phyloP scores from a whole-genome alignment of 2,329 filamentous ascomycete genomes.

The Epichloe aotearoae region DNA sequence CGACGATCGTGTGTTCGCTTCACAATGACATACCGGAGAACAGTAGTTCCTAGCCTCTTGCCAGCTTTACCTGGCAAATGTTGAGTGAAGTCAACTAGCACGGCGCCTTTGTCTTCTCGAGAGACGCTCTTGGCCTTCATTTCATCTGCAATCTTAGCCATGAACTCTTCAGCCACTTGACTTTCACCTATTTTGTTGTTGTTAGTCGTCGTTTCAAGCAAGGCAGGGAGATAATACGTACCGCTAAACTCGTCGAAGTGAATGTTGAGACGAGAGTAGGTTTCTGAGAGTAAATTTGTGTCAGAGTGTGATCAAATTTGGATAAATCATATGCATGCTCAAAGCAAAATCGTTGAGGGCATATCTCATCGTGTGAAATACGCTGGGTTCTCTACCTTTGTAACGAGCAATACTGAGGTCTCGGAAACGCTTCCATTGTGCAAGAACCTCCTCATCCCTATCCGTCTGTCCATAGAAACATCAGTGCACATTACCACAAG shows the following conservation, averaged over 20 bases:
- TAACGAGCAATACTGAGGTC: slow-evolving; percentile 55
- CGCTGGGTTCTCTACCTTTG: slow-evolving; percentile 22
- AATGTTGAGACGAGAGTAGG: slow-evolving; percentile 59
- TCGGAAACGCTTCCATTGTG: slow-evolving; percentile 52
- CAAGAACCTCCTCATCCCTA: slow-evolving; percentile 45
- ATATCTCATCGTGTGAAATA: neutral
- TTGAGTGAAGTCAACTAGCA: slow-evolving; percentile 59
- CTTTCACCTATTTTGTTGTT: slow-evolving; percentile 48
- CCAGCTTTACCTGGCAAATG: slow-evolving; percentile 52
- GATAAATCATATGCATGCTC: neutral
- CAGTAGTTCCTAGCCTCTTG: slow-evolving; percentile 56
- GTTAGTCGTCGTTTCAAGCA: neutral
- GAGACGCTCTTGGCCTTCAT: slow-evolving; percentile 52
- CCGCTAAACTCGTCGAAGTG: slow-evolving; percentile 51
- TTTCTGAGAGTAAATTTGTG: slow-evolving; percentile 22
- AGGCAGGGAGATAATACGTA: slow-evolving; percentile 3
- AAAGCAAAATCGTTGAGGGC: neutral
- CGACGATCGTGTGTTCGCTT: neutral
- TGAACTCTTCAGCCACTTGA: slow-evolving; percentile 52
- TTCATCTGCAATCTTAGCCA: slow-evolving; percentile 48
- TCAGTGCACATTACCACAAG: neutral
- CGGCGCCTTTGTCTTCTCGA: slow-evolving; percentile 57
- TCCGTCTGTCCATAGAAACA: slow-evolving; percentile 31
- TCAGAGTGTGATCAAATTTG: neutral
- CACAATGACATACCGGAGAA: slow-evolving; percentile 37